Evolutionary conservation across 2,329 filamentous ascomycete species (phyloP), one percentile per base, ranked within the genome.

Genomic region (Xylaria hypoxylon): DNA sequence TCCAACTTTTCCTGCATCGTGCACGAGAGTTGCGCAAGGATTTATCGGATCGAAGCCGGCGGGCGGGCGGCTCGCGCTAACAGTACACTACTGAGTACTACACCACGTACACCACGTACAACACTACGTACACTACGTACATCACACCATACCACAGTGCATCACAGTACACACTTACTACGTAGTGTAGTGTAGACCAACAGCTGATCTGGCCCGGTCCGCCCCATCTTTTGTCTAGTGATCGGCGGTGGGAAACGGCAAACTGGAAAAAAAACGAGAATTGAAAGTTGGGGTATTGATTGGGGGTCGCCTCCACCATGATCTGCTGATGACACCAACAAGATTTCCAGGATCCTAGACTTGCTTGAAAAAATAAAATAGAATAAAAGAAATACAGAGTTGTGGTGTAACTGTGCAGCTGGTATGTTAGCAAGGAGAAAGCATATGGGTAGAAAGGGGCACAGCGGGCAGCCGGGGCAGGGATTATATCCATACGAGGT

Each of bases 21-120:
- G 48, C 28, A 44, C 22, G 13, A 50, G 44, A 51, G 33, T 8
- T 51, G 35, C 60, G 60, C 52, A 63, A 47, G 60, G 60, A 63
- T 62, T 40, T 6, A 19, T 62, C 60, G 60, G 60, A 31, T 62
- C 38, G 51, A 13, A 57, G 33, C 60, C 60, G 58, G 51, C 13
- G 33, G 52, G 26, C 26, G 26, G 26, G 13, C 26, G 3, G 13
- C 35, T 13, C 35, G n/a, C n/a, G n/a, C n/a, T n/a, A n/a, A n/a
- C n/a, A n/a, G n/a, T n/a, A n/a, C n/a, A n/a, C n/a, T n/a, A n/a
- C n/a, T n/a, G n/a, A n/a, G n/a, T n/a, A n/a, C n/a, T n/a, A n/a
- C n/a, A 50, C 47, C n/a, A 22, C 17, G n/a, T 31, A 50, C 24
- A 28, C 7, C 35, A 33, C 42, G n/a, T n/a, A n/a, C n/a, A n/a